Conservation (phyloP, 2,329 filamentous ascomycete species). For the Sphaerulina vaccinii region DNA sequence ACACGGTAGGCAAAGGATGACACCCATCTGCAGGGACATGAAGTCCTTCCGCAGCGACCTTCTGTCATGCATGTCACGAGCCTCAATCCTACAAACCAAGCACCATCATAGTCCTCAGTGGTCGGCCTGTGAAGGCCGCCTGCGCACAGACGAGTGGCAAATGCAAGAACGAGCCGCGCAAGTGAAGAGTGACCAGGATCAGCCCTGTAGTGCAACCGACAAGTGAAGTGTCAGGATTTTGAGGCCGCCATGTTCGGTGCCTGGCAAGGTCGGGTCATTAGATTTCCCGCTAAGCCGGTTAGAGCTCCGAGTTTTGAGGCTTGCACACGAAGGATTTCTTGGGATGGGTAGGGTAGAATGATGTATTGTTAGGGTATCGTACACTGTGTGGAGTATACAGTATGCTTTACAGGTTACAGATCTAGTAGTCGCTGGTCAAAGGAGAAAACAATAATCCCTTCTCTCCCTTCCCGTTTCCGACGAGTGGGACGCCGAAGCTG, state of each 20-base stretch:
- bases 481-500: conserved; percentile 61
- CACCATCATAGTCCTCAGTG: no score
- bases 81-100: no score
- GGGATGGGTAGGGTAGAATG: background rate
- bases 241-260: conserved; percentile 8
- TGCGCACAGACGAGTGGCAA: background rate
- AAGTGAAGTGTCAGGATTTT: conserved; percentile 9
- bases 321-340: conserved; percentile 1
- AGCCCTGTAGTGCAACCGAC: background rate
- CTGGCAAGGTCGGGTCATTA: conserved; percentile 10
- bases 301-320: background rate
- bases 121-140: background rate
- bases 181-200: background rate
- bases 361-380: background rate
- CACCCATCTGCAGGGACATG: no score
- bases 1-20: no score
- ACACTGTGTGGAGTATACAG: background rate
- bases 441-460: conserved; percentile 55
- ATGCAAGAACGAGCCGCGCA: background rate
- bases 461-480: conserved; percentile 43
- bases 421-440: conserved; percentile 33
- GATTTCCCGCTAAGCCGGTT: background rate
- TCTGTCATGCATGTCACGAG: no score
- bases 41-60: no score
- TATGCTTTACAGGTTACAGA: no score